phyloP scores from a whole-genome alignment of 2,329 filamentous ascomycete species.

The Fonsecaea erecta region DNA sequence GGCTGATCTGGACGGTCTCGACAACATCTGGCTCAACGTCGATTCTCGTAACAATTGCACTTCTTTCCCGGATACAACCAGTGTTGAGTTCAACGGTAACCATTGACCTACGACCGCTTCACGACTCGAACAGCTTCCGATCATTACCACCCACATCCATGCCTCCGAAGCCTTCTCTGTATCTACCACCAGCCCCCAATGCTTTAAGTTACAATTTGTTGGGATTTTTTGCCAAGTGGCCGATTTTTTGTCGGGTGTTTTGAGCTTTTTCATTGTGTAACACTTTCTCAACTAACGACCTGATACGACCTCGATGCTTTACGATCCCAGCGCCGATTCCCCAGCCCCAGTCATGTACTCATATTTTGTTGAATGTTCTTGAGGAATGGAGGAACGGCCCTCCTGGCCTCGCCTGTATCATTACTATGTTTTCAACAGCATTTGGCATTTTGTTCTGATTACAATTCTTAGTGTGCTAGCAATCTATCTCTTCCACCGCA shows the following conservation, averaged over 20 bases:
- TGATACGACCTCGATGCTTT: not conserved
- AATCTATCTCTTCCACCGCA: too few relatives aligned
- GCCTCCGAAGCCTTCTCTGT: not conserved
- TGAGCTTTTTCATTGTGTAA: not conserved
- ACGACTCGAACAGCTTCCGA: not conserved
- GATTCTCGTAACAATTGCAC: not conserved
- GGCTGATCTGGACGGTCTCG: not conserved
- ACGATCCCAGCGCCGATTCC: not conserved
- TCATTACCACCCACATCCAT: not conserved
- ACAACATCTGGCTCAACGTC: not conserved
- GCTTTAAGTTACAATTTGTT: not conserved
- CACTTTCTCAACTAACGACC: not conserved
- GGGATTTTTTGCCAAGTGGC: not conserved
- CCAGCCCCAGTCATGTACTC: not conserved
- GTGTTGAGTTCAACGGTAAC: not conserved
- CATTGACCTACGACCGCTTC: not conserved
- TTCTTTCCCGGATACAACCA: not conserved
- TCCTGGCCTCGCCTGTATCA: not conserved
- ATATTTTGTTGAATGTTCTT: not conserved
- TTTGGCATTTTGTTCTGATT: too few relatives aligned
- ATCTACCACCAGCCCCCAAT: not conserved
- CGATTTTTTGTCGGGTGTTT: not conserved
- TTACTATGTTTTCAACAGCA: not conserved
- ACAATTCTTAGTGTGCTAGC: too few relatives aligned
- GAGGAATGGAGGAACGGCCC: not conserved